Evolutionary conservation across 1,284 basidiomycete species (phyloP), one percentile per base, ranked within the genome.

Genomic region (Boletus albobrunnescens): DNA sequence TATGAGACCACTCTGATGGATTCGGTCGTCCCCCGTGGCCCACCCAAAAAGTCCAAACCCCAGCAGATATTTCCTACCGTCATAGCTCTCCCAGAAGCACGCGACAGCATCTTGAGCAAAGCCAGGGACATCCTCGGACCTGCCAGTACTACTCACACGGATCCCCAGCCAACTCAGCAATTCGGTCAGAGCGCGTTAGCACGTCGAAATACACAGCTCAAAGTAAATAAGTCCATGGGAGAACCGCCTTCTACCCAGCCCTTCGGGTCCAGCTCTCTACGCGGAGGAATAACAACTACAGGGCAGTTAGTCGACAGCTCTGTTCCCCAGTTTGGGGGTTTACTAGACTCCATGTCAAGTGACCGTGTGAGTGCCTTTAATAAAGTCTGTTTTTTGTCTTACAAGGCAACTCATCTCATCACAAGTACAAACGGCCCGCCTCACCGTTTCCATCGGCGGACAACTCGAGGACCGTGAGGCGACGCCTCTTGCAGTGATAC

Each of bases 21-120:
- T 54, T 71, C 75, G 6, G 68, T 79, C 14, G 63, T 85, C 8
- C 69, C 73, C 16, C 68, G 70, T 27, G 70, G 66, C 56, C 24
- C 69, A 69, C 6, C 76, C 71, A 78, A 72, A 58, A 75, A 71
- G 54, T 61, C 59, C 35, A 31, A 31, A 32, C 31, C n/a, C 9
- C 63, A 65, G 22, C 67, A 73, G 37, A 62, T 69, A n/a, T 48
- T 65, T 3, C 67, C 71, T 44, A 78, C 76, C 3, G 68, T 87
- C 41, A 71, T 72, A 55, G 69, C 59, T 42, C 59, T 77, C 16
- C 58, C 67, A 13, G 70, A 77, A 36, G 80, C 75, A 4, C 76
- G 81, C 7, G 63, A 70, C 23, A 62, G 51, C 28, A 87, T 87
- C 46, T 56, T 82, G 27, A 69, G 72, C 44, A 76, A 72, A 54